Evolutionary conservation across 139 green algal species (phyloP).

Genomic region (Pleodorina starrii): DNA sequence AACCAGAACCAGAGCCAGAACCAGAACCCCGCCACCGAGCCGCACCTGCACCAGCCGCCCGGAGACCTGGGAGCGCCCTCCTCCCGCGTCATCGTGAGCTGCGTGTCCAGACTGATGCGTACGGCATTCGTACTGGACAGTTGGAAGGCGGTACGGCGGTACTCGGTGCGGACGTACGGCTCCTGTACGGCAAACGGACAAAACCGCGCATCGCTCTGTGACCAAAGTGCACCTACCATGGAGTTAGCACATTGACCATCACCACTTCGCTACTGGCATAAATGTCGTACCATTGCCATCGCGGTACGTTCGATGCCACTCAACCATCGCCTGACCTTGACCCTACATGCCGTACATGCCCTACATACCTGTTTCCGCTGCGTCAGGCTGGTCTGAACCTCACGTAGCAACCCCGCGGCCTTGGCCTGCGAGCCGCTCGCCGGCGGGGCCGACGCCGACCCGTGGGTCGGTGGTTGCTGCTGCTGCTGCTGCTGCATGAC

Average conservation of each 20-base stretch:
- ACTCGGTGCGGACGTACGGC: conserved; percentile 81
- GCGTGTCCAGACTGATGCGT: conserved; percentile 82
- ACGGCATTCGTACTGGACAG: conserved; percentile 73
- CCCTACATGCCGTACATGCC: too few relatives aligned
- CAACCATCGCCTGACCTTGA: not conserved
- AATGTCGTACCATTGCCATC: too few relatives aligned
- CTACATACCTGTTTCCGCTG: conserved; percentile 47
- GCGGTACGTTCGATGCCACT: too few relatives aligned
- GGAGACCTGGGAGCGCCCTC: conserved; percentile 6
- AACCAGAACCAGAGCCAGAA: too few relatives aligned
- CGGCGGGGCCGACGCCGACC: not conserved
- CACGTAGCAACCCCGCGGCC: conserved; percentile 53
- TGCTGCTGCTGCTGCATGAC: conserved; percentile 3
- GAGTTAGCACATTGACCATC: too few relatives aligned
- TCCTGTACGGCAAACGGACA: conserved; percentile 51
- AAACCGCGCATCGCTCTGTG: too few relatives aligned
- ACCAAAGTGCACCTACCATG: too few relatives aligned
- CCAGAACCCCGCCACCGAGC: too few relatives aligned
- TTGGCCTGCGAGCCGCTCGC: not conserved
- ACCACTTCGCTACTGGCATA: too few relatives aligned
- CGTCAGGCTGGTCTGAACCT: conserved; percentile 58
- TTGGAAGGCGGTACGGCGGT: conserved; percentile 85
- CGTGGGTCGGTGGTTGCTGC: not conserved
- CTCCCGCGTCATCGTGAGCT: conserved; percentile 77
- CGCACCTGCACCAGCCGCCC: conserved; percentile 51